phyloP scores from a whole-genome alignment of 2,329 filamentous ascomycete genomes.

The Fusarium piperis region DNA sequence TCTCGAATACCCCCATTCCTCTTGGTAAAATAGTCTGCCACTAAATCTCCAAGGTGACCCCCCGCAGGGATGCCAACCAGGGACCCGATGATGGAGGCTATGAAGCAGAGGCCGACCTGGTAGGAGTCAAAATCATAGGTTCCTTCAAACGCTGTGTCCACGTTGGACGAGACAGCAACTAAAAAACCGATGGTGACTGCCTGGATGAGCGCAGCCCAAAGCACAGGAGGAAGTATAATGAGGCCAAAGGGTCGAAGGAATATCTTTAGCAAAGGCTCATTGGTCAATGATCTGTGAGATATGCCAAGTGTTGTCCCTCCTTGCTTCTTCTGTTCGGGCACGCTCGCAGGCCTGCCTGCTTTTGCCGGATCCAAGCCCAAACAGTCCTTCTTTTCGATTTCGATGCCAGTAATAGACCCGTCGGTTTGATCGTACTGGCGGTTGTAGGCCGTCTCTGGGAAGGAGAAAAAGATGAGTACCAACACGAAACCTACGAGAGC shows the following conservation, averaged over 20 bases:
- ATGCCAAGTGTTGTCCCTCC: constrained; percentile 51
- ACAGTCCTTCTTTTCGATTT: constrained; percentile 15
- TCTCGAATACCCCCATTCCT: constrained; percentile 66
- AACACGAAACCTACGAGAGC: constrained; percentile 60
- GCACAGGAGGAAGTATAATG: constrained; percentile 60
- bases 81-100: constrained; percentile 59
- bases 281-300: constrained; percentile 54
- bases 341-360: not conserved
- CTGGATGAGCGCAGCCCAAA: constrained; percentile 65
- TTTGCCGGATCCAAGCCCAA: constrained; percentile 21
- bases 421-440: constrained; percentile 38
- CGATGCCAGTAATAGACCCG: constrained; percentile 1
- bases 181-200: constrained; percentile 65
- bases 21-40: constrained; percentile 59
- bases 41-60: constrained; percentile 57
- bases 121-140: constrained; percentile 57
- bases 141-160: constrained; percentile 53
- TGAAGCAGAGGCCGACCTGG: constrained; percentile 62
- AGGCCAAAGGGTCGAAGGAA: constrained; percentile 60
- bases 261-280: constrained; percentile 59
- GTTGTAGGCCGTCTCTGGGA: constrained; percentile 64
- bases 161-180: constrained; percentile 65
- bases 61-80: constrained; percentile 60
- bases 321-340: constrained; percentile 28
- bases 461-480: constrained; percentile 60